Base-by-base conservation (phyloP, 129 eudicot genomes). In the Helichrysum umbraculigerum region DNA sequence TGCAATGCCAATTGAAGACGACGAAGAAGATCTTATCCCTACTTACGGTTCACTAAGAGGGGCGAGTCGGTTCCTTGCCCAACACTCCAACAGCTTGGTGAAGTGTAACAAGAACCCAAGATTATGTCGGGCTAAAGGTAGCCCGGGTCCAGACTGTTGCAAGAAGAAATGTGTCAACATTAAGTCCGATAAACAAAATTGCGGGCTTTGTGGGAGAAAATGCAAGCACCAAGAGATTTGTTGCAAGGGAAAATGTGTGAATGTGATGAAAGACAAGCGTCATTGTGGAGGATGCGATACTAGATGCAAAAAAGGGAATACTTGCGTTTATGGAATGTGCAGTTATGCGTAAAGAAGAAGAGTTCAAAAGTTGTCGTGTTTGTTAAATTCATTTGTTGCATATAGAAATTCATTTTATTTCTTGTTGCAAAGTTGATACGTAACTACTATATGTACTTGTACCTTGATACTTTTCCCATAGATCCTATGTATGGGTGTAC, bases 81-180 rank as follows among this genome's bases (percentile, higher is more conserved):
- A 81, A 71, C 63, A 50, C 6, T 37, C 76, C 5, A 73, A 79
- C 20, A 72, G 84, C n/a, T 29, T 54, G 44, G 8, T 77, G 60
- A 85, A 85, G 22, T 90, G 96, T 74, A 62, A 87, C 84, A 85
- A 77, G 70, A 76, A 80, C 79, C 96, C 96, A 1, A 83, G 88
- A 70, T 34, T 90, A n/a, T 90, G 96, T 16, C 85, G 76, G 9
- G 80, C 61, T 3, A 85, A 58, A 68, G 90, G 90, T 15, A 89
- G 96, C 65, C 73, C 81, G 0, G 90, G 88, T 33, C 88, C 85
- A 3, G 90, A 90, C 25, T 90, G 96, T 62, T 90, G 96, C 82
- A 78, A 76, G n/a, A 87, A 81, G 71, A 85, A 78, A 79, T 90
- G 96, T 47, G 96, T 90, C 1, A 79, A 90, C 42, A 84, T 90